Percentiles rank a stretch among this genome's conserved stretches.
These are phyloP conservation scores for Daldinia loculata DNA, from an alignment of 495 filamentous ascomycete species.

Conservation along the genomic window DNA sequence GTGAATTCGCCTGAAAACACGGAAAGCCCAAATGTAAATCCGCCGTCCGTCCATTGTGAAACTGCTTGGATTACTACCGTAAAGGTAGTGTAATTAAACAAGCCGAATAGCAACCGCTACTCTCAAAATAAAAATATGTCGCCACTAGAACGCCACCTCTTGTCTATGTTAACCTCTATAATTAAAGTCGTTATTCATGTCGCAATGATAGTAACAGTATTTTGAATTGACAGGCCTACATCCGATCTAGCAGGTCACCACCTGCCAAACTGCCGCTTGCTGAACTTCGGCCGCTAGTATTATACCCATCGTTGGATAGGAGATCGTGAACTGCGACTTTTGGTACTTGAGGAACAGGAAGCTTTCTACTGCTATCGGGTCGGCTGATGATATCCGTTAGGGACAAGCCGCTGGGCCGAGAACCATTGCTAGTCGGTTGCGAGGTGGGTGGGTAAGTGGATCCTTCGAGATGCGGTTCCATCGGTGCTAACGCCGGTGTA, in stretches of 20 bases:
- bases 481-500: constrained; percentile 87
- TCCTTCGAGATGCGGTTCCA: constrained; percentile 79
- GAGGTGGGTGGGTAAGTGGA: constrained; percentile 52
- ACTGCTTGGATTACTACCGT: constrained; percentile 27
- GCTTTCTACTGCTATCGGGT: constrained; percentile 85
- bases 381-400: constrained; percentile 93
- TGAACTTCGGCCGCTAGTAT: constrained; percentile 58
- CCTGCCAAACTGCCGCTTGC: constrained; percentile 58
- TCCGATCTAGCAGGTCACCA: constrained; percentile 52
- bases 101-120: constrained; percentile 21
- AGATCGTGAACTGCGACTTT: constrained; percentile 91
- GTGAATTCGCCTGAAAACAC: constrained; percentile 39
- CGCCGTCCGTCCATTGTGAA: constrained; percentile 20
- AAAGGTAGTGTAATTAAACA: constrained; percentile 40
- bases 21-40: constrained; percentile 32
- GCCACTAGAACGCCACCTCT: constrained; percentile 40
- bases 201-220: constrained; percentile 18
- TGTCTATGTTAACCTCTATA: constrained; percentile 46
- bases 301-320: constrained; percentile 70
- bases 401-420: constrained; percentile 70
- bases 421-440: constrained; percentile 45
- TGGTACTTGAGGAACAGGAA: constrained; percentile 90
- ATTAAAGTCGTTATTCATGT: constrained; percentile 47
- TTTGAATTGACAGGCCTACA: constrained; percentile 32
- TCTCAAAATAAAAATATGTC: constrained; percentile 22